Evolutionary conservation across 2,329 filamentous ascomycete species (phyloP).

Genomic region (Cucurbitaria berberidis): DNA sequence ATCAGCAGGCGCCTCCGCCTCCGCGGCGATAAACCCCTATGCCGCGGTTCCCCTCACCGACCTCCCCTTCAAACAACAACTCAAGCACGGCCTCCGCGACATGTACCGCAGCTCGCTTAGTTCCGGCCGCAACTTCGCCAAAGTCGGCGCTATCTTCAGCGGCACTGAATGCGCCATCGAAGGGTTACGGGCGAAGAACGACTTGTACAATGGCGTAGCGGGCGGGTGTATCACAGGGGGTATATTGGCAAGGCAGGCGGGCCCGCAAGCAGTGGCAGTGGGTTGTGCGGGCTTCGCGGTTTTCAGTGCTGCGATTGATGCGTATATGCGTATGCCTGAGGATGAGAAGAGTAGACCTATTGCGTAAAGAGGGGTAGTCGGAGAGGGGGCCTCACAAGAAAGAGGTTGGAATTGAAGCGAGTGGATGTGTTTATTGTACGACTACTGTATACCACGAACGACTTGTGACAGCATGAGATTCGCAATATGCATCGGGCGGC

Average conservation of each 20-base stretch:
- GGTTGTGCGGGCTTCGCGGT: slow-evolving; percentile 94
- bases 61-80: slow-evolving; percentile 82
- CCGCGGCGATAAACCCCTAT: slow-evolving; percentile 36
- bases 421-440: too few relatives aligned
- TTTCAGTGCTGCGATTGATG: slow-evolving; percentile 90
- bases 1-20: slow-evolving; percentile 61
- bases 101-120: slow-evolving; percentile 86
- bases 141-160: slow-evolving; percentile 87
- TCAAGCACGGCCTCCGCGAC: slow-evolving; percentile 86
- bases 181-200: slow-evolving; percentile 89
- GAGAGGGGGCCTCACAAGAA: too few relatives aligned
- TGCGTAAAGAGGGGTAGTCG: slow-evolving; percentile 29
- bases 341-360: slow-evolving; percentile 50
- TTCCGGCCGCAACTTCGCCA: slow-evolving; percentile 90
- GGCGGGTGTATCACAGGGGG: slow-evolving; percentile 93
- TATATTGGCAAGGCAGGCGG: slow-evolving; percentile 82
- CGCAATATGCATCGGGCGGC: too few relatives aligned
- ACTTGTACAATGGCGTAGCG: slow-evolving; percentile 83
- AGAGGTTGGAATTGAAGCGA: too few relatives aligned
- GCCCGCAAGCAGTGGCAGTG: slow-evolving; percentile 84
- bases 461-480: too few relatives aligned
- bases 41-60: slow-evolving; percentile 57
- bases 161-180: slow-evolving; percentile 97
- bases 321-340: slow-evolving; percentile 69
- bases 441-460: too few relatives aligned